Percentiles rank a stretch among this genome's conserved stretches.
Evolutionary conservation across 805 yeast genomes (phyloP).

Genomic region (Jamesozyma spencerorum): DNA sequence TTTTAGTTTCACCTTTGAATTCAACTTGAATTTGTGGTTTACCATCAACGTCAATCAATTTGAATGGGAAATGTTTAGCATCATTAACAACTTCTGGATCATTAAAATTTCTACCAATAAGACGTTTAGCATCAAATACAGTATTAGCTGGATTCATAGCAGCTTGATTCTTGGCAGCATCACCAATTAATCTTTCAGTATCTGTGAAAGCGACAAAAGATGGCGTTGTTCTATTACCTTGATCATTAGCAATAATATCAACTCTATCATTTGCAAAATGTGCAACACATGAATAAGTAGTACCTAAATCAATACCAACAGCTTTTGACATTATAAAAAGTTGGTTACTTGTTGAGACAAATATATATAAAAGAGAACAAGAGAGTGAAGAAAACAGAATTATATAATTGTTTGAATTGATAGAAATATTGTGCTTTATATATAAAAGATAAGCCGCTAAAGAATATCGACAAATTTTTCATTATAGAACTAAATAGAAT

Average conservation of each 20-base stretch:
- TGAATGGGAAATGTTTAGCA: conserved; percentile 79
- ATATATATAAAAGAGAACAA: neutral
- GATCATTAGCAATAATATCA: conserved; percentile 93
- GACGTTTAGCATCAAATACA: conserved; percentile 91
- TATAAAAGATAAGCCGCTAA: neutral
- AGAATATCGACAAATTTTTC: neutral
- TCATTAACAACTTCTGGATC: conserved; percentile 50
- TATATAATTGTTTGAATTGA: neutral
- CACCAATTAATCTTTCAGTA: conserved; percentile 43
- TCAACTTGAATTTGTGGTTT: conserved; percentile 86
- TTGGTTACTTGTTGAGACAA: neutral
- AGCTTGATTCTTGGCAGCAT: conserved; percentile 91
- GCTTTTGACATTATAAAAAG: conserved; percentile 31
- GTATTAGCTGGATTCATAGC: conserved; percentile 94
- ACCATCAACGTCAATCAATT: conserved; percentile 64
- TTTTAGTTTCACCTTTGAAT: conserved; percentile 77
- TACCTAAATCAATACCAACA: conserved; percentile 85
- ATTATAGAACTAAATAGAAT: neutral
- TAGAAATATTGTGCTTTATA: neutral
- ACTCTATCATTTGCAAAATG: conserved; percentile 77
- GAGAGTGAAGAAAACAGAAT: neutral
- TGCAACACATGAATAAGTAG: conserved; percentile 97
- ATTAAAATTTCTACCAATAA: conserved; percentile 62
- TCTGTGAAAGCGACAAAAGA: conserved; percentile 95
- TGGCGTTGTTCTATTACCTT: conserved; percentile 97